Evolutionary conservation across 192 early-diverging fungal species (phyloP).

Genomic region (Coemansia sp.): DNA sequence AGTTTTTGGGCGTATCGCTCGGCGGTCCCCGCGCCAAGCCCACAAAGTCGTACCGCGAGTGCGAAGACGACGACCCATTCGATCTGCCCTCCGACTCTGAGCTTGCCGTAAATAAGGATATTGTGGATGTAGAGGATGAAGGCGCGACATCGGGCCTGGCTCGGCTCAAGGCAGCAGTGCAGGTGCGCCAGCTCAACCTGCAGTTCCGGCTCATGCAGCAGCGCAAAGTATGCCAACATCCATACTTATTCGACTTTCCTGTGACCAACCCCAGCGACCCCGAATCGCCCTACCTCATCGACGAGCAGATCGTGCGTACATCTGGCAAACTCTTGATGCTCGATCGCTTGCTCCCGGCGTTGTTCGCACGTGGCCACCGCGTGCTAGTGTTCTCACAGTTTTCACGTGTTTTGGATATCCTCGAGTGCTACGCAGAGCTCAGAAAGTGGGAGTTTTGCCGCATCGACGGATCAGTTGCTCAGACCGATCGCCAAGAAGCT

Average conservation of each 20-base stretch:
- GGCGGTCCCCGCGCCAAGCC: not conserved
- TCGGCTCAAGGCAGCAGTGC: slow-evolving; percentile 20
- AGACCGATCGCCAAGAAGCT: slow-evolving; percentile 74
- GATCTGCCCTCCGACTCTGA: slow-evolving; percentile 4
- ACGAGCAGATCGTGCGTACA: slow-evolving; percentile 59
- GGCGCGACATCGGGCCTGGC: slow-evolving; percentile 21
- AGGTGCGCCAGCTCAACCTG: slow-evolving; percentile 70
- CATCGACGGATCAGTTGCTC: slow-evolving; percentile 81
- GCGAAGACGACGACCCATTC: slow-evolving; percentile 17
- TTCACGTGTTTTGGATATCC: slow-evolving; percentile 81
- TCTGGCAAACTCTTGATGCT: slow-evolving; percentile 90
- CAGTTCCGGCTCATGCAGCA: slow-evolving; percentile 85
- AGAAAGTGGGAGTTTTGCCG: slow-evolving; percentile 80
- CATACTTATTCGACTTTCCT: slow-evolving; percentile 86
- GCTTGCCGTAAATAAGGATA: not conserved
- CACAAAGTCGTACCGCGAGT: slow-evolving; percentile 8
- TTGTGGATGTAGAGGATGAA: slow-evolving; percentile 17
- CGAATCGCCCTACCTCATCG: slow-evolving; percentile 57
- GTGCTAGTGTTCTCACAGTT: slow-evolving; percentile 95
- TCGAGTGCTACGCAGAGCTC: slow-evolving; percentile 86
- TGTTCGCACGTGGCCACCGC: slow-evolving; percentile 83
- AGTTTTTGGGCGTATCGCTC: slow-evolving; percentile 12
- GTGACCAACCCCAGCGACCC: slow-evolving; percentile 55
- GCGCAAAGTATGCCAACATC: slow-evolving; percentile 95
- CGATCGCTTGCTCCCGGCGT: slow-evolving; percentile 72